These are phyloP conservation scores for Bullera alba DNA, from an alignment of 768 basidiomycete species.

Conservation along the genomic window DNA sequence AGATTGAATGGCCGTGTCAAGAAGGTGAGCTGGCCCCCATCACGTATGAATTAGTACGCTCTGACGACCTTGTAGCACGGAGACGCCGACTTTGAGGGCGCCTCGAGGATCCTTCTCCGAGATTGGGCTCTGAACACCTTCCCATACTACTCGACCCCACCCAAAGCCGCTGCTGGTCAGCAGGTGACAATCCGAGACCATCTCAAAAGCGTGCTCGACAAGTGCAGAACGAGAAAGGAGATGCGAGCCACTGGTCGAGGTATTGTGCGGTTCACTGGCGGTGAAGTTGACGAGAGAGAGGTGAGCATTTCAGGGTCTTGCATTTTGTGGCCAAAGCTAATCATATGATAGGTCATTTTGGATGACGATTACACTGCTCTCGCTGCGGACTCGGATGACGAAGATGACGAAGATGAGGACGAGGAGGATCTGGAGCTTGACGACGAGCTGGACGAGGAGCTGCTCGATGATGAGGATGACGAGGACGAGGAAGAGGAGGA, in stretches of 20 bases:
- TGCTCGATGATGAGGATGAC: constrained; percentile 50
- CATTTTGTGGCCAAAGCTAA: constrained; percentile 14
- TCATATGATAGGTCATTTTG: constrained; percentile 47
- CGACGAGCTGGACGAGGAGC: constrained; percentile 39
- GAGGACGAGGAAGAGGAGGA: constrained; percentile 40
- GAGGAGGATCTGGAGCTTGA: constrained; percentile 15
- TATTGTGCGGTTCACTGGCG: constrained; percentile 54
- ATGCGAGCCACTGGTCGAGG: constrained; percentile 56
- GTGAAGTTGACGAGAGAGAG: constrained; percentile 48
- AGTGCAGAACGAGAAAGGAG: constrained; percentile 58
- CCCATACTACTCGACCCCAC: constrained; percentile 63
- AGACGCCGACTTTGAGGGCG: constrained; percentile 62
- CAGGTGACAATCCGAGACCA: constrained; percentile 47
- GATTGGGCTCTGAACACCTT: constrained; percentile 77
- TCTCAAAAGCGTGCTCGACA: constrained; percentile 53
- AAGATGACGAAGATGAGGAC: constrained; percentile 40
- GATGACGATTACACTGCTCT: constrained; percentile 49
- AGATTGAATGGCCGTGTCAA: constrained; percentile 67
- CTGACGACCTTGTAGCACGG: constrained; percentile 54
- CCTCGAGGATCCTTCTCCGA: constrained; percentile 69
- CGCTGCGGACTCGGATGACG: constrained; percentile 46
- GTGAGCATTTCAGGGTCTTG: constrained; percentile 47
- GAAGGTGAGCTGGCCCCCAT: constrained; percentile 58
- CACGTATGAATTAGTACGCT: background rate
- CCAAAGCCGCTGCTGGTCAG: constrained; percentile 23